phyloP scores from a whole-genome alignment of 1,284 basidiomycete genomes.

The Phlebopus sp. region DNA sequence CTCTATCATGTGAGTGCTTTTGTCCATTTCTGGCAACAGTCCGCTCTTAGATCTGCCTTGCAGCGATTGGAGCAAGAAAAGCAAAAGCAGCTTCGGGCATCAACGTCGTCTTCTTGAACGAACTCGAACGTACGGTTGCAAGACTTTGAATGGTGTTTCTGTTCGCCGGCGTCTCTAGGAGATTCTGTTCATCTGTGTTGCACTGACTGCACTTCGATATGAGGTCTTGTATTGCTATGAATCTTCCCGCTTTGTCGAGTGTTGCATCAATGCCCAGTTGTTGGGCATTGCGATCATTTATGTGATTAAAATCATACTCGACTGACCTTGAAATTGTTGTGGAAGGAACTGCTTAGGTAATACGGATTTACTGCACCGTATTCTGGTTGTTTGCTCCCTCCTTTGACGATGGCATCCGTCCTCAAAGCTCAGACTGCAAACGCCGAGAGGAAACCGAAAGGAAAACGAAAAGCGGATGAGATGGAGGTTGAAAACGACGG shows the following conservation, averaged over 20 bases:
- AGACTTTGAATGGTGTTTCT: background rate
- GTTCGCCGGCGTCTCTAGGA: constrained; percentile 3
- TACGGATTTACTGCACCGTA: too few relatives aligned
- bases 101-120: constrained; percentile 30
- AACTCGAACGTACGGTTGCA: constrained; percentile 6
- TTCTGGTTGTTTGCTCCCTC: background rate
- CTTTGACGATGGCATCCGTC: constrained; percentile 57
- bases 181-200: constrained; percentile 1
- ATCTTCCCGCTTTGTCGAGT: background rate
- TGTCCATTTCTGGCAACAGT: constrained; percentile 4
- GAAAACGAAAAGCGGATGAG: constrained; percentile 64
- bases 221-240: constrained; percentile 12
- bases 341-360: too few relatives aligned
- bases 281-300: background rate
- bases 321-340: too few relatives aligned
- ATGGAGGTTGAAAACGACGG: constrained; percentile 47
- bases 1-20: constrained; percentile 77
- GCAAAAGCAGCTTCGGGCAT: constrained; percentile 70
- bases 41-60: constrained; percentile 10
- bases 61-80: constrained; percentile 88
- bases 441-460: constrained; percentile 49
- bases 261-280: background rate
- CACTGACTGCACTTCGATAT: constrained; percentile 7
- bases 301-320: too few relatives aligned
- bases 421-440: constrained; percentile 63